These are phyloP conservation scores for Cordyceps farinosa DNA, from an alignment of 2,329 filamentous ascomycete species.

Conservation along the genomic window DNA sequence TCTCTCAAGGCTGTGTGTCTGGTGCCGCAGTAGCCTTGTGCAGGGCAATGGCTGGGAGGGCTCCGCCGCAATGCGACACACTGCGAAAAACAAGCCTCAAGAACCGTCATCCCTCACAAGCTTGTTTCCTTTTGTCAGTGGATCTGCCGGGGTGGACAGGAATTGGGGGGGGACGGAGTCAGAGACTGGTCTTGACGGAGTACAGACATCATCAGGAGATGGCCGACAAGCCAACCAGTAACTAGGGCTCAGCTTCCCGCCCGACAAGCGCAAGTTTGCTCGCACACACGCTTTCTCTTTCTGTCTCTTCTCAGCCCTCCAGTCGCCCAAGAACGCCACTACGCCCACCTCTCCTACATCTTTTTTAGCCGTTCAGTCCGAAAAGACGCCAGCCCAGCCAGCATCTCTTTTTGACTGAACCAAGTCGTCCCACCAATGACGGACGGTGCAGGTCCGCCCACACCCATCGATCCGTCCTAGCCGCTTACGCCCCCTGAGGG, in stretches of 20 bases:
- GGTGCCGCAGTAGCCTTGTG: not conserved
- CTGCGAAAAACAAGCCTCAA: not conserved
- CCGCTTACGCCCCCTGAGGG: constrained; percentile 6
- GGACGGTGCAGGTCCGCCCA: not conserved
- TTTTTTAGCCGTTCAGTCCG: not conserved
- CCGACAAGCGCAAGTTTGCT: not conserved
- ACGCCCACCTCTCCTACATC: not conserved
- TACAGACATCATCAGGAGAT: not conserved
- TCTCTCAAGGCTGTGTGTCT: not conserved
- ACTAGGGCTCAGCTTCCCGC: not conserved
- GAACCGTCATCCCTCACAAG: not conserved
- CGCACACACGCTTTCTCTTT: not conserved
- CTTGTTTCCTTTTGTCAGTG: not conserved
- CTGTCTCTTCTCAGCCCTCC: not conserved
- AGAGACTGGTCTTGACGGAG: not conserved
- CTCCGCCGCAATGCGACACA: not conserved
- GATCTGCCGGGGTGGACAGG: not conserved
- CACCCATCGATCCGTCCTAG: constrained; percentile 11
- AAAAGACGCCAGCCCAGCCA: too few relatives aligned
- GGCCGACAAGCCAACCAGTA: not conserved
- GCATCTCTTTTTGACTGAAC: not conserved
- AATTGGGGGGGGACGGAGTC: not conserved
- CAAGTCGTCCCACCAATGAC: not conserved
- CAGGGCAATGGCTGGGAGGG: not conserved
- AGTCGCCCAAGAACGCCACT: not conserved